Percentiles rank a stretch among this genome's conserved stretches.
These are phyloP conservation scores for Yamadazyma dendronema DNA, from an alignment of 1,139 yeast genomes.

Conservation along the genomic window DNA sequence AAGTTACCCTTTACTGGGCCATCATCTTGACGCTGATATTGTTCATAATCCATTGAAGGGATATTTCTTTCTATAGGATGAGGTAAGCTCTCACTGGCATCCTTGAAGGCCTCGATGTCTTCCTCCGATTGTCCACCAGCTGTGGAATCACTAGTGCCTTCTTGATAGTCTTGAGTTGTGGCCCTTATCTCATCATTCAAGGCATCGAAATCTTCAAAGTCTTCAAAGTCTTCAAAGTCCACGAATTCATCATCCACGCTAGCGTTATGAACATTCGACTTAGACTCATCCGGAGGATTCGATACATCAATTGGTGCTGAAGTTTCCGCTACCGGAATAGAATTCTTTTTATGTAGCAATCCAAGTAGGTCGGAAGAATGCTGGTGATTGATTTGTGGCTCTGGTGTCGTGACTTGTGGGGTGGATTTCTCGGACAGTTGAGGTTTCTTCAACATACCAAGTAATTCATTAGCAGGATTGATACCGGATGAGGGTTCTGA, in stretches of 20 bases:
- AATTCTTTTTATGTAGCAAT: constrained; percentile 8
- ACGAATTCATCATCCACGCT: constrained; percentile 13
- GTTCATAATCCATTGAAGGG: constrained; percentile 3
- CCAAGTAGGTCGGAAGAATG: constrained; percentile 13
- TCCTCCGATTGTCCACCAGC: too few relatives aligned
- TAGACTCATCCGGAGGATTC: too few relatives aligned
- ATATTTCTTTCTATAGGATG: background rate
- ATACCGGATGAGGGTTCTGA: constrained; percentile 1
- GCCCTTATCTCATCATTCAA: constrained; percentile 21
- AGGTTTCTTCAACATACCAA: constrained; percentile 22
- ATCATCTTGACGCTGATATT: constrained; percentile 3
- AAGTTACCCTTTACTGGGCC: constrained; percentile 21
- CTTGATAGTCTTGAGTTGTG: constrained; percentile 11
- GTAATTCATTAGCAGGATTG: constrained; percentile 15
- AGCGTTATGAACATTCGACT: background rate
- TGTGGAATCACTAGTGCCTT: too few relatives aligned
- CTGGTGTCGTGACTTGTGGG: background rate
- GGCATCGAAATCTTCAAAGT: constrained; percentile 30
- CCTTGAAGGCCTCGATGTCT: too few relatives aligned
- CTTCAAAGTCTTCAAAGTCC: constrained; percentile 37
- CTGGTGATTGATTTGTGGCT: background rate
- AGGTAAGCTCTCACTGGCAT: too few relatives aligned
- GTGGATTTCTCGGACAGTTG: background rate
- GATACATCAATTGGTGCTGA: too few relatives aligned
- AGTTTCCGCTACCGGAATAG: background rate